Evolutionary conservation across 768 basidiomycete genomes (phyloP).

Genomic region (Russula abietina): DNA sequence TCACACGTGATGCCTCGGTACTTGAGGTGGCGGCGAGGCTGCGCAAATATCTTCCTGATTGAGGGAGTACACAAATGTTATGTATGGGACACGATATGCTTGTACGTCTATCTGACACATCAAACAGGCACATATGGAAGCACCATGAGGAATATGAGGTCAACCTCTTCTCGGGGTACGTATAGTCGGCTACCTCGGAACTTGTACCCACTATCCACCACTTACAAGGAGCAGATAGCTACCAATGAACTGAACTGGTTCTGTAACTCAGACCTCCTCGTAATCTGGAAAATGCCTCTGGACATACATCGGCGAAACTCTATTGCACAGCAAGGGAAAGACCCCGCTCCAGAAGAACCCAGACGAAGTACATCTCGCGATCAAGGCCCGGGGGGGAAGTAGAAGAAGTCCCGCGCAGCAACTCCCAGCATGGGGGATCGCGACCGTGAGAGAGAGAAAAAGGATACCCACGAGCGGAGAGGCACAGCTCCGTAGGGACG

Average conservation of each 20-base stretch:
- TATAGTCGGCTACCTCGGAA: slow-evolving; percentile 14
- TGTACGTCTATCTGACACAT: slow-evolving; percentile 25
- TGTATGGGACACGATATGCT: slow-evolving; percentile 8
- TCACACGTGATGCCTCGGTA: slow-evolving; percentile 10
- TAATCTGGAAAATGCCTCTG: slow-evolving; percentile 2
- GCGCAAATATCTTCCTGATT: neutral
- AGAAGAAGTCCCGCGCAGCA: neutral
- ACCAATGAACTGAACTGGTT: neutral
- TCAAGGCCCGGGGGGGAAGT: neutral
- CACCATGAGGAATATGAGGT: slow-evolving; percentile 24
- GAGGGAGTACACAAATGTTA: slow-evolving; percentile 1
- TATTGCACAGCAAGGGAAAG: neutral
- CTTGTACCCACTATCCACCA: neutral
- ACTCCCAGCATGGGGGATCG: neutral
- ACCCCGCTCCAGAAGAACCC: slow-evolving; percentile 2
- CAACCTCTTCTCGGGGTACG: slow-evolving; percentile 13
- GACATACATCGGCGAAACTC: slow-evolving; percentile 6
- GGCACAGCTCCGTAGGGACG: slow-evolving; percentile 13
- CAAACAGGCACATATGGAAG: slow-evolving; percentile 23
- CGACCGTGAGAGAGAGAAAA: slow-evolving; percentile 4
- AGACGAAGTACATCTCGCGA: slow-evolving; percentile 5
- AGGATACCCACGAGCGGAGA: slow-evolving; percentile 8
- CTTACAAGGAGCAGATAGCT: neutral
- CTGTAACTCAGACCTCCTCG: neutral
- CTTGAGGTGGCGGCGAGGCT: slow-evolving; percentile 5